Evolutionary conservation across 352 stramenopile species (phyloP).

Genomic region (Pythium angustatum): DNA sequence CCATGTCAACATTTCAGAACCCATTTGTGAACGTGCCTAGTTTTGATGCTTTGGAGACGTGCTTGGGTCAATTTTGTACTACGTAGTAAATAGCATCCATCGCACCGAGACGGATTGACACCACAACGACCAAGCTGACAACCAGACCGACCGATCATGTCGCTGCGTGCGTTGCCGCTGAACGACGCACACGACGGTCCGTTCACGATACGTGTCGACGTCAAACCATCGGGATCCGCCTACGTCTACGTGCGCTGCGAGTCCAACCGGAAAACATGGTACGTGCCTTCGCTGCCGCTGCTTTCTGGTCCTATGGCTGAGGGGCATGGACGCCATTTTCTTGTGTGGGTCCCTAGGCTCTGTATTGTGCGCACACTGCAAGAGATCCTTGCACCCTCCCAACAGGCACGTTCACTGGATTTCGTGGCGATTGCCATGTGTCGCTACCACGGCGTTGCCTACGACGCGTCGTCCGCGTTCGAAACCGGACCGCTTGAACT

Average conservation of each 20-base stretch:
- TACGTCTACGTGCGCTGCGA: conserved; percentile 24
- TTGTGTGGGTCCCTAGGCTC: too few relatives aligned
- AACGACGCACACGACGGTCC: conserved; percentile 11
- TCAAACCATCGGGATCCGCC: conserved; percentile 4
- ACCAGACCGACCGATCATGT: conserved; percentile 15
- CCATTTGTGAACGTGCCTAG: too few relatives aligned
- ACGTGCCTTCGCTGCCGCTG: too few relatives aligned
- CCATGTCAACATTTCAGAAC: too few relatives aligned
- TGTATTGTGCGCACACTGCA: conserved; percentile 16
- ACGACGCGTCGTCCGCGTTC: conserved; percentile 14
- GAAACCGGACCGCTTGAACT: conserved; percentile 2
- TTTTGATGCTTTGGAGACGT: too few relatives aligned
- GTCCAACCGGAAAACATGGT: conserved; percentile 19
- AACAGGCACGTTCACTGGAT: conserved; percentile 14
- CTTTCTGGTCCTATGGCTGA: too few relatives aligned
- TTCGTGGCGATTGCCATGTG: conserved; percentile 15
- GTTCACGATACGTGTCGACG: conserved; percentile 12
- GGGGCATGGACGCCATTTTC: too few relatives aligned
- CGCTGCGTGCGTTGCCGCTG: conserved; percentile 19
- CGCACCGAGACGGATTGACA: too few relatives aligned
- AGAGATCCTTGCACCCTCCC: conserved; percentile 23
- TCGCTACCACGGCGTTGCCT: conserved; percentile 15
- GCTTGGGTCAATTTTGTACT: too few relatives aligned
- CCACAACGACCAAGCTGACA: too few relatives aligned
- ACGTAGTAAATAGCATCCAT: too few relatives aligned